Evolutionary conservation across 129 eudicot species (phyloP), one percentile per base, ranked within the genome.

Genomic region (Saussurea involucrata): DNA sequence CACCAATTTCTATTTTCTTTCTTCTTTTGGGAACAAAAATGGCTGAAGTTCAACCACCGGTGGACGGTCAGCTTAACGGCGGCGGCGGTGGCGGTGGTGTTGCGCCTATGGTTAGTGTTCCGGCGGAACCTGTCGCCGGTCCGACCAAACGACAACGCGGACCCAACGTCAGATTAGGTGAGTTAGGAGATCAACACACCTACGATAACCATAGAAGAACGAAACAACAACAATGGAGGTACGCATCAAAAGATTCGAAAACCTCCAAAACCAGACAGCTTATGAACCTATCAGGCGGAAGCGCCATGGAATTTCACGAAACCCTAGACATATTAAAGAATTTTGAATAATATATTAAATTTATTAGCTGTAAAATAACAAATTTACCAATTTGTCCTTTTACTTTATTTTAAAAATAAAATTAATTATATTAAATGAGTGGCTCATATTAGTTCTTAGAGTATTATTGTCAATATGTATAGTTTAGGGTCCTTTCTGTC

Each of bases 141-240:
- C 73, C 83, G 27, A n/a, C 83, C 68, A 82, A 91, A 75, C 91
- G 97, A 0, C 97, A 91, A 75, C 91, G 97, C 34, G 80, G 93
- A n/a, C 97, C 97, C 73, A 91, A 93, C 69, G 97, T 91, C 69
- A 83, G 97, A 73, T 84, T 91, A 49, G 97, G 97, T 7, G 97
- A 91, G 53, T 88, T 91, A 77, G 97, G 97, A 20, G 88, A 85
- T 40, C 88, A 84, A 57, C 84, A 72, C 11, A 69, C 75, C 22
- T 82, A 75, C 83, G 86, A 82, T 49, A 83, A 87, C 33, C 92
- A 86, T 24, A 66, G 82, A 46, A 83, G 75, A 40, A 66, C 68
- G 9, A 86, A 90, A 55, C 76, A 67, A 55, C 77, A 67, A 4
- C 87, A 71, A 20, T 80, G 86, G 80, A 86, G 40, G 81, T 63